Percentiles rank a stretch among this genome's conserved stretches.
Conservation (phyloP, 352 stramenopile genomes). For the Blastocystis sp. region DNA sequence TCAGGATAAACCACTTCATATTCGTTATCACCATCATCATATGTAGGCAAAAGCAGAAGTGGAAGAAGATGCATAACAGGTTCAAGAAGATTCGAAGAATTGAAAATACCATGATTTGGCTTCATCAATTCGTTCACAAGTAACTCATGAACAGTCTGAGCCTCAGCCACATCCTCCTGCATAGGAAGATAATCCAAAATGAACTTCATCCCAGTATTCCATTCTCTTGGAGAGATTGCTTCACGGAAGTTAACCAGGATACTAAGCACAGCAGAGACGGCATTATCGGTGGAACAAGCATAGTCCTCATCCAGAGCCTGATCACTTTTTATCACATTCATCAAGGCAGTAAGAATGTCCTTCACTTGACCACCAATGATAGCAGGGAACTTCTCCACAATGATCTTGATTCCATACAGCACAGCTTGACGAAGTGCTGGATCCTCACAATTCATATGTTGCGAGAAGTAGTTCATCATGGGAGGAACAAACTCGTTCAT, state of each 20-base stretch:
- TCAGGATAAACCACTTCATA: conserved; percentile 20
- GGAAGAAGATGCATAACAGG: neutral
- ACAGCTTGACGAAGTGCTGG: conserved; percentile 14
- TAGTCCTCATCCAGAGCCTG: neutral
- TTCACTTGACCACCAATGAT: neutral
- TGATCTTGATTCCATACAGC: conserved; percentile 16
- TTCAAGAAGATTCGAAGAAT: neutral
- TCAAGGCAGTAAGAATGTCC: neutral
- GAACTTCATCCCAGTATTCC: neutral
- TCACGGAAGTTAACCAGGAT: neutral
- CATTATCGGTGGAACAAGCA: neutral
- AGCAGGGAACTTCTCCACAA: neutral
- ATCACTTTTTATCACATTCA: neutral
- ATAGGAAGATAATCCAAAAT: neutral
- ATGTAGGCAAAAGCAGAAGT: conserved; percentile 7
- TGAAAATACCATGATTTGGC: conserved; percentile 30
- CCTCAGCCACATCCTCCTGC: conserved; percentile 4
- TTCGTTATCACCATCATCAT: conserved; percentile 45
- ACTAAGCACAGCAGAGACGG: conserved; percentile 4
- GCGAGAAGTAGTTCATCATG: neutral
- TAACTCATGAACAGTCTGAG: neutral
- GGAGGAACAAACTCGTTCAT: neutral
- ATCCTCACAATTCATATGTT: conserved; percentile 30
- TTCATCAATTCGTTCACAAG: conserved; percentile 31
- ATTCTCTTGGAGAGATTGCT: neutral